These are phyloP conservation scores for Clathrospora elynae DNA, from an alignment of 2,329 filamentous ascomycete species.

Conservation along the genomic window DNA sequence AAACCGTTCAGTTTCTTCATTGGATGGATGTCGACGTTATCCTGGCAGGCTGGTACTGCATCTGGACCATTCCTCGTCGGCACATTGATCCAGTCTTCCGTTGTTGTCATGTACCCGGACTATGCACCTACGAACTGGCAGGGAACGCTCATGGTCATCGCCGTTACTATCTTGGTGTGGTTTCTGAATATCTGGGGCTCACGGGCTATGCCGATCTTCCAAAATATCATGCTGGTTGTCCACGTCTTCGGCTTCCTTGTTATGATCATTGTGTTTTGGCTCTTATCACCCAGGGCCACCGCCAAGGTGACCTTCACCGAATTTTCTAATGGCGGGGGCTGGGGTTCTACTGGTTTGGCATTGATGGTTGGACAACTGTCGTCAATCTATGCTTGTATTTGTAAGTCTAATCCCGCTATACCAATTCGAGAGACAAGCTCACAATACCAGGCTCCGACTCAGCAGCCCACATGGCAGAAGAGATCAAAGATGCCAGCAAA, in stretches of 20 bases:
- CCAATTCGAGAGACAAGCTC: slow-evolving; percentile 4
- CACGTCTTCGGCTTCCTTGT: slow-evolving; percentile 55
- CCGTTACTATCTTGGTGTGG: slow-evolving; percentile 52
- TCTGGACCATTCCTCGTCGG: slow-evolving; percentile 56
- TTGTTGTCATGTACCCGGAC: slow-evolving; percentile 51
- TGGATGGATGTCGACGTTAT: slow-evolving; percentile 58
- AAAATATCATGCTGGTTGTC: slow-evolving; percentile 45
- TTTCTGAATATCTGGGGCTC: slow-evolving; percentile 49
- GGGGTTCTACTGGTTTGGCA: slow-evolving; percentile 47
- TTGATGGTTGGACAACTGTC: slow-evolving; percentile 52
- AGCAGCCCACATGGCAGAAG: slow-evolving; percentile 52
- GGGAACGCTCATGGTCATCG: slow-evolving; percentile 56
- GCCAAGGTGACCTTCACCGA: slow-evolving; percentile 40
- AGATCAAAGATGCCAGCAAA: slow-evolving; percentile 50
- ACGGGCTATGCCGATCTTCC: slow-evolving; percentile 40
- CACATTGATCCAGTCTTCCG: slow-evolving; percentile 53
- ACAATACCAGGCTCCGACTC: slow-evolving; percentile 45
- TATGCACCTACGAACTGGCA: slow-evolving; percentile 55
- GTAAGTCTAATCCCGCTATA: slow-evolving; percentile 21
- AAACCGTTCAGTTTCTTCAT: slow-evolving; percentile 36
- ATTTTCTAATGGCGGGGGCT: slow-evolving; percentile 48
- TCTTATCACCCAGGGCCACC: slow-evolving; percentile 37
- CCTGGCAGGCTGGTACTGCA: slow-evolving; percentile 58
- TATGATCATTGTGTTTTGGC: slow-evolving; percentile 50
- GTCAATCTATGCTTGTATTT: slow-evolving; percentile 43